Conservation (phyloP, 768 basidiomycete genomes). For the Fomitopsis pulvina region DNA sequence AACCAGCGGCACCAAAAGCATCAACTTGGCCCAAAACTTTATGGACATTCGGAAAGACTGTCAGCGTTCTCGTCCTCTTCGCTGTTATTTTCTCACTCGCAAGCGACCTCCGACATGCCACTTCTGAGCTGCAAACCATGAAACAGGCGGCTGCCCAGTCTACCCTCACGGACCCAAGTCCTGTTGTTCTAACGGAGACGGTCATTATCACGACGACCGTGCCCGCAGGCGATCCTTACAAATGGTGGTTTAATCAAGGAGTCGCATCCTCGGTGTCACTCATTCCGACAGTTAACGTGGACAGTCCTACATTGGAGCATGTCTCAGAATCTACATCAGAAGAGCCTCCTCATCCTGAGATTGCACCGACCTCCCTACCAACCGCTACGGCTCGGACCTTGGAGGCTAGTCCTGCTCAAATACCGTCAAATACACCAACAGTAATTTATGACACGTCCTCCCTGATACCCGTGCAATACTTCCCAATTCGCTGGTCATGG, state of each 20-base stretch:
- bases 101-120: slow-evolving; percentile 5
- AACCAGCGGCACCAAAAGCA: too few species aligned
- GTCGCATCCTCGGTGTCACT: not conserved
- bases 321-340: not conserved
- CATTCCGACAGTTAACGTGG: not conserved
- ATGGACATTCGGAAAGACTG: slow-evolving; percentile 1
- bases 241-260: slow-evolving; percentile 13
- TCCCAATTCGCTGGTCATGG: not conserved
- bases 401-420: not conserved
- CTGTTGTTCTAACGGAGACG: slow-evolving; percentile 17
- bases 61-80: not conserved
- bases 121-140: slow-evolving; percentile 13
- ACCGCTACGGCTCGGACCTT: not conserved
- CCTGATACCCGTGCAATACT: slow-evolving; percentile 9
- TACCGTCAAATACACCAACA: slow-evolving; percentile 4
- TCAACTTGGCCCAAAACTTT: not conserved
- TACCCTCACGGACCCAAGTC: slow-evolving; percentile 3
- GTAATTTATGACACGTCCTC: slow-evolving; percentile 8
- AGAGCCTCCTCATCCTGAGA: not conserved
- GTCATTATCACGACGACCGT: slow-evolving; percentile 31
- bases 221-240: not conserved
- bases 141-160: not conserved
- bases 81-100: slow-evolving; percentile 2
- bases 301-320: not conserved
- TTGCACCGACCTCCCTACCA: not conserved